phyloP scores from a whole-genome alignment of 305 asterid species.

The Rubia balearica region DNA sequence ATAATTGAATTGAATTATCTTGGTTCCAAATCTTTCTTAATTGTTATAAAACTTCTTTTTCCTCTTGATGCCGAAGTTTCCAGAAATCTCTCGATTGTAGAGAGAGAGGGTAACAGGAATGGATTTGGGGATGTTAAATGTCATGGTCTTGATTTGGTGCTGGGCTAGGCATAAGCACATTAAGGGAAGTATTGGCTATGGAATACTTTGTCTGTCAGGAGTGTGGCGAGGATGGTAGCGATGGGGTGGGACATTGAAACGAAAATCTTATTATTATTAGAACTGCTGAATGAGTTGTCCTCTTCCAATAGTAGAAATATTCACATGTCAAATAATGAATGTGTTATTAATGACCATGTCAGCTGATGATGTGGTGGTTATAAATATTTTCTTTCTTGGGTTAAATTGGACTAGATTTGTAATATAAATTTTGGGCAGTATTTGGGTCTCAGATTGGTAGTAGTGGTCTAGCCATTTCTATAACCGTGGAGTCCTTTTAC shows the following conservation, averaged over 20 bases:
- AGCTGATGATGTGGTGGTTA: not conserved
- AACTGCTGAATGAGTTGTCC: not conserved
- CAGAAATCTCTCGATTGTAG: not conserved
- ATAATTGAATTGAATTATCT: not conserved
- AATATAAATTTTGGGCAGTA: constrained; percentile 7
- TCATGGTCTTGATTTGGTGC: not conserved
- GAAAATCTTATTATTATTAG: not conserved
- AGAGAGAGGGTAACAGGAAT: no score
- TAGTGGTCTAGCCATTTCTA: not conserved
- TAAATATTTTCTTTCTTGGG: not conserved
- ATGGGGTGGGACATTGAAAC: not conserved
- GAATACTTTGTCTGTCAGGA: not conserved
- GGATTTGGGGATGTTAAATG: not conserved
- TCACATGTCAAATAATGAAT: not conserved
- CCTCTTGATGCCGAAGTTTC: not conserved
- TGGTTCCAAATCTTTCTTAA: not conserved
- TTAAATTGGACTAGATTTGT: not conserved
- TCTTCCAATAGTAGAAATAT: not conserved
- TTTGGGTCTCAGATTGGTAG: not conserved
- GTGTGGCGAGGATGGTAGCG: not conserved
- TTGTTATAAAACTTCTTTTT: not conserved
- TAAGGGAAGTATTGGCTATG: not conserved
- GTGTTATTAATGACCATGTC: not conserved
- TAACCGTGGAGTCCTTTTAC: not conserved
- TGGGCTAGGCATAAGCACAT: not conserved